Base-by-base conservation (phyloP, 805 yeast genomes). In the Pichia thaimueangensis region DNA sequence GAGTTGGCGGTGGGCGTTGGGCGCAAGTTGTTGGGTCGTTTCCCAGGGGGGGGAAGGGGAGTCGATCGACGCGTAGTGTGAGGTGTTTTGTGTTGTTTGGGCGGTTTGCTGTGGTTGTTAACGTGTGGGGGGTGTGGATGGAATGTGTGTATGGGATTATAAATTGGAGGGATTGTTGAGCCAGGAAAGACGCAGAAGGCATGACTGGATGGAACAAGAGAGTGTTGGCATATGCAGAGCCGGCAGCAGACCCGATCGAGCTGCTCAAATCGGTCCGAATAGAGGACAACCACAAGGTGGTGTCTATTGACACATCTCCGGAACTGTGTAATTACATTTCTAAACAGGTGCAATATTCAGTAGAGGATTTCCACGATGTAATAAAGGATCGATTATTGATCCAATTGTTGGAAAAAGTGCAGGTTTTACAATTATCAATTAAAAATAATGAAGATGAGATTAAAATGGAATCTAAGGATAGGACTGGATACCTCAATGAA, bases 41-140 rank as follows among this genome's bases (percentile, higher is more conserved):
- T n/a, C n/a, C n/a, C n/a, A 28, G 11, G 30, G 21, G 38, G 11
- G 9, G 29, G 19, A 6, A 8, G 37, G 28, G 15, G 37, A 8
- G 37, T 6, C 28, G 37, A 34, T 34, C 28, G 37, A 22, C 37
- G 37, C 37, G 37, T 7, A n/a, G n/a, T n/a, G n/a, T 15, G n/a
- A 27, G 29, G n/a, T 27, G 29, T 7, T n/a, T n/a, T n/a, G n/a
- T n/a, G n/a, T n/a, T n/a, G n/a, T n/a, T n/a, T n/a, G n/a, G n/a
- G n/a, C n/a, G n/a, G n/a, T n/a, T n/a, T n/a, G n/a, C n/a, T n/a
- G n/a, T n/a, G n/a, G n/a, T n/a, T n/a, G n/a, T n/a, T n/a, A n/a
- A n/a, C n/a, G n/a, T n/a, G n/a, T n/a, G n/a, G n/a, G n/a, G n/a
- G n/a, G n/a, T n/a, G n/a, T n/a, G n/a, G n/a, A n/a, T n/a, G n/a